Conservation (phyloP, 352 stramenopile genomes). For the Pythium insidiosum region DNA sequence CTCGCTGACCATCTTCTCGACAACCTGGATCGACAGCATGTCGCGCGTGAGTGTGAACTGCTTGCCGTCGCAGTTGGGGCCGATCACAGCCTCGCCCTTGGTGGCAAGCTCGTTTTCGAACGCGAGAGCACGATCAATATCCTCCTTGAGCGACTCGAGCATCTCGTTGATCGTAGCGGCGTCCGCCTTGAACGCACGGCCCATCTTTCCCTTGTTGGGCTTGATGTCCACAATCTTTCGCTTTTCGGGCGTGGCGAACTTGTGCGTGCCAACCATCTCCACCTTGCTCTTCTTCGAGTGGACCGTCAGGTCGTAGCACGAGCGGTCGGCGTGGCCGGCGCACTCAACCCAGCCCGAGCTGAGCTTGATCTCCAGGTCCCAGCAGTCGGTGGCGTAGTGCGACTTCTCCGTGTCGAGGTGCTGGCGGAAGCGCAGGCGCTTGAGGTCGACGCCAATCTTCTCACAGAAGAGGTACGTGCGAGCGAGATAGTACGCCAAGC, state of each 20-base stretch:
- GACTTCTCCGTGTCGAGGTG: constrained; percentile 99
- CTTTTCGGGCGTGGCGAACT: constrained; percentile 91
- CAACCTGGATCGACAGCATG: constrained; percentile 93
- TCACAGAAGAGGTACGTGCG: constrained; percentile 96
- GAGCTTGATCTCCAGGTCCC: constrained; percentile 98
- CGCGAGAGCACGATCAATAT: constrained; percentile 80
- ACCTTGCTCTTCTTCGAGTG: constrained; percentile 85
- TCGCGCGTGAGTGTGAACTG: constrained; percentile 91
- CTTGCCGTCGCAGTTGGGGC: constrained; percentile 75
- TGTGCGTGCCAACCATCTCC: constrained; percentile 84
- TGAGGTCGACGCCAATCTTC: constrained; percentile 91
- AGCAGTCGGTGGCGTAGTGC: constrained; percentile 99
- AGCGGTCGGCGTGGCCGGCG: constrained; percentile 97
- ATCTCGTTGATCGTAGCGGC: constrained; percentile 64
- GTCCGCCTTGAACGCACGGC: constrained; percentile 95
- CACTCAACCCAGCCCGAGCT: constrained; percentile 99
- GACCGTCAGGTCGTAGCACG: constrained; percentile 96
- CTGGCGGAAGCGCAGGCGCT: constrained; percentile 96
- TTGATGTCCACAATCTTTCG: constrained; percentile 93
- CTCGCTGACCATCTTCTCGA: constrained; percentile 94
- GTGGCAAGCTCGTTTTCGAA: constrained; percentile 89
- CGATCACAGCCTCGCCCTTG: constrained; percentile 87
- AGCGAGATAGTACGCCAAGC: constrained; percentile 98
- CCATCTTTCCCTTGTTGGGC: constrained; percentile 95
- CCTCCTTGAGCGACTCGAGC: constrained; percentile 80